Conservation (phyloP, 2,329 filamentous ascomycete species). For the Microsporum audouinii region DNA sequence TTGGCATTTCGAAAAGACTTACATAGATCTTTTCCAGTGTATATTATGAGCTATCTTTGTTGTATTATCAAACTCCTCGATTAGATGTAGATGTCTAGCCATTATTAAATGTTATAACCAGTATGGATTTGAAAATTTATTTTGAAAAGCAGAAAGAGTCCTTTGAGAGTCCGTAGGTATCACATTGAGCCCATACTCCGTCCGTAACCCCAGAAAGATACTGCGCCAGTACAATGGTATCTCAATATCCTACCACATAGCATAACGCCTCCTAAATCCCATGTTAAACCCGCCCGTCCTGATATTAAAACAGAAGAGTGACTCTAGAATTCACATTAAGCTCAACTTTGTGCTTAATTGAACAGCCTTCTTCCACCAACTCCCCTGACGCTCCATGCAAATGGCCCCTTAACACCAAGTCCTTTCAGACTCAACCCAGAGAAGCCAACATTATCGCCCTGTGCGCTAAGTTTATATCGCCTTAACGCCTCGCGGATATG, state of each 20-base stretch:
- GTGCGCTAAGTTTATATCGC: constrained; percentile 38
- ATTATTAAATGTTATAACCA: background rate
- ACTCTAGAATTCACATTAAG: background rate
- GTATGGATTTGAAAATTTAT: background rate
- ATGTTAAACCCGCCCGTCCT: background rate
- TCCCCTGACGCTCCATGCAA: constrained; percentile 33
- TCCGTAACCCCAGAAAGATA: background rate
- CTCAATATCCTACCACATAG: background rate
- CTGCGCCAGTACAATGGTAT: background rate
- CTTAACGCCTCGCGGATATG: constrained; percentile 41
- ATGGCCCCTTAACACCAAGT: constrained; percentile 33
- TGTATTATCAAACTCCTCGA: background rate
- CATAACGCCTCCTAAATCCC: background rate
- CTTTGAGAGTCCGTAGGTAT: background rate
- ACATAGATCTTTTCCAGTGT: background rate
- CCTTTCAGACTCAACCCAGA: constrained; percentile 37
- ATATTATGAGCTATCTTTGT: constrained; percentile 1
- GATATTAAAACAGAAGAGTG: constrained; percentile 3
- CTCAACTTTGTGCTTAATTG: constrained; percentile 19
- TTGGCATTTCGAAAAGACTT: background rate
- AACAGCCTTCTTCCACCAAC: constrained; percentile 35
- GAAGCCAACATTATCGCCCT: constrained; percentile 39
- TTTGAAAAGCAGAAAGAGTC: background rate
- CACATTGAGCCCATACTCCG: background rate
- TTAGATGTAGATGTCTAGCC: background rate